Evolutionary conservation across 2,329 filamentous ascomycete genomes (phyloP).

Genomic region (Colletotrichum camelliae): DNA sequence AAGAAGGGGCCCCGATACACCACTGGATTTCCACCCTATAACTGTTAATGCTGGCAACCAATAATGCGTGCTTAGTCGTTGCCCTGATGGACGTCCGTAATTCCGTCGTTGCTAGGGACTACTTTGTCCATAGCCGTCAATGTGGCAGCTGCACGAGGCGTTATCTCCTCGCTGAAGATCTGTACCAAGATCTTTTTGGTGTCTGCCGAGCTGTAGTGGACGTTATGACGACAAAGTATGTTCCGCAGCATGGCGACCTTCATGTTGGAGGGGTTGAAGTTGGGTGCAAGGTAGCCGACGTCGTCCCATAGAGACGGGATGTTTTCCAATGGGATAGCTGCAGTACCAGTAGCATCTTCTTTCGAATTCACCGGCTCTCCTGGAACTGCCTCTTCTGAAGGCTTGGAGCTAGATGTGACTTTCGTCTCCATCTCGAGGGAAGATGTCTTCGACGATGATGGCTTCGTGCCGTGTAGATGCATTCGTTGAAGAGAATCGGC

Average conservation of each 20-base stretch:
- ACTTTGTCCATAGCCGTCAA: background rate
- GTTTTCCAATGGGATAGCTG: background rate
- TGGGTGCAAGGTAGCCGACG: background rate
- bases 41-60: background rate
- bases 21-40: background rate
- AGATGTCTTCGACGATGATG: no score
- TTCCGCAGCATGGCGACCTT: background rate
- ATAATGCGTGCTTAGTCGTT: background rate
- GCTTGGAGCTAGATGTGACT: no score
- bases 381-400: no score
- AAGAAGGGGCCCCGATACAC: background rate
- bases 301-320: background rate
- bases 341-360: background rate
- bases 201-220: background rate
- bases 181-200: background rate
- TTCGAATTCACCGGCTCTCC: no score
- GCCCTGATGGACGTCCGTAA: background rate
- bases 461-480: no score
- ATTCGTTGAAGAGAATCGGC: no score
- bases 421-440: no score
- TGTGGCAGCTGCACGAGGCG: background rate
- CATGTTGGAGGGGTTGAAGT: background rate
- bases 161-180: background rate
- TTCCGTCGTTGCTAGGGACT: background rate
- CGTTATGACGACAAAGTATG: background rate